Evolutionary conservation across 352 stramenopile genomes (phyloP).

Genomic region (Globisporangium canariense): DNA sequence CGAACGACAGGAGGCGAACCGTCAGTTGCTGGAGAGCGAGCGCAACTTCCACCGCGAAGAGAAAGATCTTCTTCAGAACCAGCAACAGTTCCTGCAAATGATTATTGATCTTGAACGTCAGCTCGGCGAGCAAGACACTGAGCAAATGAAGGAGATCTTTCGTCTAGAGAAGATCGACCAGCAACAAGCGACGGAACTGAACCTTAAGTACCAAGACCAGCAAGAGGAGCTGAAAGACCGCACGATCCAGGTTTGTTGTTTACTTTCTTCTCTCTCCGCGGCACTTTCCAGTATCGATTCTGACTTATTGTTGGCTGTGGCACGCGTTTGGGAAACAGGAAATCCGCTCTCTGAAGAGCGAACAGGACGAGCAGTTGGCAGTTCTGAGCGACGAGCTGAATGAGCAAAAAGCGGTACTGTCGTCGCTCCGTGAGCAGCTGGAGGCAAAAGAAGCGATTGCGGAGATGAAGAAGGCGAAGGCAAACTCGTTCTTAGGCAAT

Average conservation of each 20-base stretch:
- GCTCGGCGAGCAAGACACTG: constrained; percentile 58
- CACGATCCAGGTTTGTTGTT: constrained; percentile 40
- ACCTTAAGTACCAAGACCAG: constrained; percentile 45
- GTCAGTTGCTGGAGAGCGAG: constrained; percentile 58
- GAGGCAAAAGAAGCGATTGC: constrained; percentile 44
- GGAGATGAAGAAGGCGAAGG: constrained; percentile 35
- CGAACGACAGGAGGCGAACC: constrained; percentile 43
- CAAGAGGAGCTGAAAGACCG: constrained; percentile 59
- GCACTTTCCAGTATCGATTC: neutral
- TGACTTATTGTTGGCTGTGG: neutral
- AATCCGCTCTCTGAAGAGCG: constrained; percentile 50
- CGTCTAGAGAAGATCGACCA: constrained; percentile 55
- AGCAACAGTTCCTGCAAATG: constrained; percentile 60
- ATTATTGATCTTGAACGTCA: constrained; percentile 62
- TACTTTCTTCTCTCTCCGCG: neutral
- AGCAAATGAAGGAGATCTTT: constrained; percentile 65
- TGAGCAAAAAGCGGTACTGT: constrained; percentile 45
- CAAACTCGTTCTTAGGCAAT: constrained; percentile 29
- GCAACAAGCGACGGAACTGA: constrained; percentile 36
- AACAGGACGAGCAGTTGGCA: constrained; percentile 55
- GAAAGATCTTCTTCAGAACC: constrained; percentile 53
- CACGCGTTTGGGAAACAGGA: constrained; percentile 24
- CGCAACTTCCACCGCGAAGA: constrained; percentile 69
- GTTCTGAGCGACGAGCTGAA: constrained; percentile 45
- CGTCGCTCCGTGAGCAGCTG: constrained; percentile 49